Percentiles rank a stretch among this genome's conserved stretches.
Conservation (phyloP, 2,329 filamentous ascomycete genomes). For the Pseudopyrenochaeta lycopersici region DNA sequence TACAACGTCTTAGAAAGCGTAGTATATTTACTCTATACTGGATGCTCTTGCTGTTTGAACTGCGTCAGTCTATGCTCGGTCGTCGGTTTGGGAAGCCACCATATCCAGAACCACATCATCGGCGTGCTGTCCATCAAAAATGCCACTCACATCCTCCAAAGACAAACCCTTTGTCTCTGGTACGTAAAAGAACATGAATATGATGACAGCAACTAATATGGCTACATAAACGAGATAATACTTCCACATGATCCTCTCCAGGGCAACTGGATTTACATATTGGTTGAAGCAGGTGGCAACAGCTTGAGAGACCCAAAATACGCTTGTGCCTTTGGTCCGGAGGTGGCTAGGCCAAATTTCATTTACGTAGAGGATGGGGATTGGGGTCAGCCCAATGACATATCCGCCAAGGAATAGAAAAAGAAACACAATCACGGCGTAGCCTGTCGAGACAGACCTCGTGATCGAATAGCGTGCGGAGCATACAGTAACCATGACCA, state of each 20-base stretch:
- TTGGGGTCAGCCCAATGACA: constrained; percentile 47
- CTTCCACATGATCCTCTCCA: constrained; percentile 30
- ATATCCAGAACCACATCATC: neutral
- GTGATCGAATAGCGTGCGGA: constrained; percentile 34
- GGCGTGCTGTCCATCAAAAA: constrained; percentile 17
- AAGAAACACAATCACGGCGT: constrained; percentile 27
- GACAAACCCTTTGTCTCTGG: constrained; percentile 27
- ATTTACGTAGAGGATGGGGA: constrained; percentile 43
- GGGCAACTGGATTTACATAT: constrained; percentile 29
- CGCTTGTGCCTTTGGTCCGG: constrained; percentile 25
- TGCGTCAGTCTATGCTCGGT: neutral
- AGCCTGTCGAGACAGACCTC: constrained; percentile 7
- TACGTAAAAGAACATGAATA: constrained; percentile 21
- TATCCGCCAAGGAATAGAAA: constrained; percentile 28
- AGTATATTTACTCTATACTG: too few species aligned
- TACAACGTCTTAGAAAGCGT: too few species aligned
- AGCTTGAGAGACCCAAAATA: constrained; percentile 26
- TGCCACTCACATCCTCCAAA: constrained; percentile 20
- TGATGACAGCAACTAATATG: constrained; percentile 16
- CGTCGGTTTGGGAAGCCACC: neutral
- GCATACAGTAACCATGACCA: constrained; percentile 54
- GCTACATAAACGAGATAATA: constrained; percentile 36
- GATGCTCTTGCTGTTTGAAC: too few species aligned
- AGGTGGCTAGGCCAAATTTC: constrained; percentile 47
- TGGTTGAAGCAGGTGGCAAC: constrained; percentile 27